A percentile compares a stretch with the other conserved stretches of the same genome.
These are phyloP conservation scores for Tulasnella sp. DNA, from an alignment of 768 basidiomycete species.

Conservation along the genomic window DNA sequence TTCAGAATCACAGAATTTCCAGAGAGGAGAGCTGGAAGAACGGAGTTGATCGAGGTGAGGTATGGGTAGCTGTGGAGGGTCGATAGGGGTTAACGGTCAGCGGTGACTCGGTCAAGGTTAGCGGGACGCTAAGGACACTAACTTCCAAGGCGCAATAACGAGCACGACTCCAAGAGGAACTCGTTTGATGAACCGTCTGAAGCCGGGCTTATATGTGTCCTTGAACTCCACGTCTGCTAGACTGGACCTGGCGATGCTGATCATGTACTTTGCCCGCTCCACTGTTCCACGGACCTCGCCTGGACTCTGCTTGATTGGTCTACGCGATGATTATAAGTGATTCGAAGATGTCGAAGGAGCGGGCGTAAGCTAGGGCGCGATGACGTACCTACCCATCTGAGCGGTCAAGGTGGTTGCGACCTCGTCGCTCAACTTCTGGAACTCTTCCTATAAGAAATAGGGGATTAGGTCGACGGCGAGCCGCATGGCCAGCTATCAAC, in stretches of 20 bases:
- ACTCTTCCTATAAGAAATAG: constrained; percentile 50
- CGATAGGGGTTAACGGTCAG: neutral
- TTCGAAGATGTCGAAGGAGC: neutral
- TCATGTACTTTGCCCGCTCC: constrained; percentile 80
- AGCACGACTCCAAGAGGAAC: constrained; percentile 85
- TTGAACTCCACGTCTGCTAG: constrained; percentile 75
- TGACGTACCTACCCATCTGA: constrained; percentile 87
- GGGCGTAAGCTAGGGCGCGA: neutral
- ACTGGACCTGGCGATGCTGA: constrained; percentile 75
- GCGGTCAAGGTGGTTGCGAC: constrained; percentile 75
- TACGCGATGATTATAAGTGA: constrained; percentile 41
- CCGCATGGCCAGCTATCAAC: constrained; percentile 48
- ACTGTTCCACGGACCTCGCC: constrained; percentile 83
- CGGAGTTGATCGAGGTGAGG: constrained; percentile 86
- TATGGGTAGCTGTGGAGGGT: constrained; percentile 73
- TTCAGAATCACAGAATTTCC: constrained; percentile 91
- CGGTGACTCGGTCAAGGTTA: neutral
- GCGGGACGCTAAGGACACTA: constrained; percentile 41
- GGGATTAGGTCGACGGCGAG: too few relatives aligned
- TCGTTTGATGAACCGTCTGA: constrained; percentile 80
- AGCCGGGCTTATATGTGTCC: constrained; percentile 81
- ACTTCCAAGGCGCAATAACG: constrained; percentile 94
- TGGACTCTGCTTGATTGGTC: constrained; percentile 75
- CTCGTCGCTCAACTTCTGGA: constrained; percentile 58
- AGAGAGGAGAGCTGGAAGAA: constrained; percentile 87